These are phyloP conservation scores for Cryptococcus sp. DNA, from an alignment of 1,284 basidiomycete genomes.

Conservation along the genomic window DNA sequence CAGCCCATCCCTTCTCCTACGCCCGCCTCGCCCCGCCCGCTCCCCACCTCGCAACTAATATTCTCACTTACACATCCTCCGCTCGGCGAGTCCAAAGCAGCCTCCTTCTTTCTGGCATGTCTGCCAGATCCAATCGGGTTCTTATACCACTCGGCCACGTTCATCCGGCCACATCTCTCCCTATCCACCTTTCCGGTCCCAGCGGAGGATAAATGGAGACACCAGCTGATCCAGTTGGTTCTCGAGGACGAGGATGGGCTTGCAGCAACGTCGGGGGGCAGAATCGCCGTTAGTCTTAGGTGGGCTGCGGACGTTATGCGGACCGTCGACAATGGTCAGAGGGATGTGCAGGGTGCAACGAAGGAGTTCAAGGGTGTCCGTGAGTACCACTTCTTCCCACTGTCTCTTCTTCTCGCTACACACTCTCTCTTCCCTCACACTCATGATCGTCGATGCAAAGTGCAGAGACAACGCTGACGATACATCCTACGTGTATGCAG, in stretches of 20 bases:
- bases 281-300: slow-evolving; percentile 29
- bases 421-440: not conserved
- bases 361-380: slow-evolving; percentile 47
- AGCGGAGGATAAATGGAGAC: slow-evolving; percentile 25
- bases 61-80: slow-evolving; percentile 28
- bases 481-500: slow-evolving; percentile 8
- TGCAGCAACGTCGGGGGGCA: slow-evolving; percentile 35
- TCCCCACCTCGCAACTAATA: slow-evolving; percentile 20
- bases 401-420: not conserved
- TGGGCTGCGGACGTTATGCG: slow-evolving; percentile 32
- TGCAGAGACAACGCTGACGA: not conserved
- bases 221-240: slow-evolving; percentile 29
- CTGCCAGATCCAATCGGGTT: slow-evolving; percentile 38
- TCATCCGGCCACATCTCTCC: slow-evolving; percentile 15
- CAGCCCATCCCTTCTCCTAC: slow-evolving; percentile 7
- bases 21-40: not conserved
- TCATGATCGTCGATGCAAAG: not conserved
- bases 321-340: slow-evolving; percentile 19
- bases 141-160: slow-evolving; percentile 28
- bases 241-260: slow-evolving; percentile 35
- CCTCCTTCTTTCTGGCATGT: slow-evolving; percentile 34
- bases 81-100: slow-evolving; percentile 10
- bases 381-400: slow-evolving; percentile 25
- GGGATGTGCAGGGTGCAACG: slow-evolving; percentile 25
- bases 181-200: not conserved